Conservation (phyloP, 2,329 filamentous ascomycete species). For the Botryosphaeria dothidea region DNA sequence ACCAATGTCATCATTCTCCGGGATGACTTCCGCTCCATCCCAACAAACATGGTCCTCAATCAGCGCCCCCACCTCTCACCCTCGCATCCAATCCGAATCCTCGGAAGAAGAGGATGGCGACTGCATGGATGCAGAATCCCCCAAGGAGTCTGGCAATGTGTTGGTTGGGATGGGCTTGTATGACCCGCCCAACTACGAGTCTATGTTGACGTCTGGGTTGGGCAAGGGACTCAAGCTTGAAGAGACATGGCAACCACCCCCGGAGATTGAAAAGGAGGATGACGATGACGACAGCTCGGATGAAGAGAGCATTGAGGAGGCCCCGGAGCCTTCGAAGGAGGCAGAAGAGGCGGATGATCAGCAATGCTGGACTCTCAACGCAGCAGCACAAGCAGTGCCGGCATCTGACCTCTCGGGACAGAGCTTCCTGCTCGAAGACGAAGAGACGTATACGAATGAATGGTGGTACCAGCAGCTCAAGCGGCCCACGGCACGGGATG, state of each 20-base stretch:
- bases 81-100: conserved; percentile 21
- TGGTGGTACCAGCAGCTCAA: conserved; percentile 44
- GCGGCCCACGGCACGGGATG: conserved; percentile 37
- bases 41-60: neutral
- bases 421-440: conserved; percentile 44
- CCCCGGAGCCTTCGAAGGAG: conserved; percentile 20
- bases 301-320: conserved; percentile 48
- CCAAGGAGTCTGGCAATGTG: conserved; percentile 65
- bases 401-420: conserved; percentile 40
- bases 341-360: conserved; percentile 23
- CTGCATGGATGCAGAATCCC: conserved; percentile 50
- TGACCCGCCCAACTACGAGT: conserved; percentile 66
- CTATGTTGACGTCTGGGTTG: conserved; percentile 41
- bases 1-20: neutral
- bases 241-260: conserved; percentile 73
- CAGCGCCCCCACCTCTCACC: conserved; percentile 4
- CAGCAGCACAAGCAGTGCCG: conserved; percentile 26
- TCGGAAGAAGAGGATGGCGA: conserved; percentile 40
- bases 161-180: conserved; percentile 83
- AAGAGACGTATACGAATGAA: conserved; percentile 38
- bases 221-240: conserved; percentile 80
- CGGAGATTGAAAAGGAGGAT: conserved; percentile 44
- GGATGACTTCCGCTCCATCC: neutral
- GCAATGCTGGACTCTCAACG: conserved; percentile 28
- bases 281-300: conserved; percentile 46